Percentiles rank a stretch among this genome's conserved stretches.
Evolutionary conservation across 2,329 filamentous ascomycete species (phyloP).

Genomic region (Stagonosporopsis vannaccii): DNA sequence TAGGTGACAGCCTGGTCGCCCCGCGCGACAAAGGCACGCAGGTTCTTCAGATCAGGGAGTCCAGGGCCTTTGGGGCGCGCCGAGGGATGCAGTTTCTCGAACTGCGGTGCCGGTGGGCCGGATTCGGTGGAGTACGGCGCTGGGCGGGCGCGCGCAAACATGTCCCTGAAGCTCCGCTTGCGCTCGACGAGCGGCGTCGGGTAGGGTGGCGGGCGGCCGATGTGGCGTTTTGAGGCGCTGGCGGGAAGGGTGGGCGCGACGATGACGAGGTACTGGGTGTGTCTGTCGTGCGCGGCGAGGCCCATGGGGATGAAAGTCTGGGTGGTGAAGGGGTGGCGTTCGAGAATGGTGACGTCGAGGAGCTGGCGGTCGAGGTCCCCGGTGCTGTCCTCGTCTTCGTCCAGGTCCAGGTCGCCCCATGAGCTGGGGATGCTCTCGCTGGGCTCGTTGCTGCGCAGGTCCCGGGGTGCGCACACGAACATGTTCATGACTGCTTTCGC

Average conservation of each 20-base stretch:
- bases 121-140: slow-evolving; percentile 61
- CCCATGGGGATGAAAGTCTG: slow-evolving; percentile 90
- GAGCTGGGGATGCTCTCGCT: slow-evolving; percentile 46
- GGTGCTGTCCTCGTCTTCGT: slow-evolving; percentile 41
- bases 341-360: slow-evolving; percentile 77
- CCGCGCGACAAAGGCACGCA: slow-evolving; percentile 80
- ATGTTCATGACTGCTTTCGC: slow-evolving; percentile 78
- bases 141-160: slow-evolving; percentile 52
- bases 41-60: slow-evolving; percentile 72
- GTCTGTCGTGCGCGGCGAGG: slow-evolving; percentile 55
- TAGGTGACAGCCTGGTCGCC: slow-evolving; percentile 89
- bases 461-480: slow-evolving; percentile 81
- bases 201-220: slow-evolving; percentile 51
- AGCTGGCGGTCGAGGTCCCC: slow-evolving; percentile 40
- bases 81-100: slow-evolving; percentile 39
- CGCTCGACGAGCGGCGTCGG: slow-evolving; percentile 47
- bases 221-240: slow-evolving; percentile 38
- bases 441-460: slow-evolving; percentile 55
- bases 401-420: slow-evolving; percentile 44
- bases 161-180: slow-evolving; percentile 44
- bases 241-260: slow-evolving; percentile 79
- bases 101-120: slow-evolving; percentile 44
- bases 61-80: slow-evolving; percentile 58
- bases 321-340: slow-evolving; percentile 91
- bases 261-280: slow-evolving; percentile 77